phyloP scores from a whole-genome alignment of 148 eudicot genomes.

The Dianthus caryophyllus region DNA sequence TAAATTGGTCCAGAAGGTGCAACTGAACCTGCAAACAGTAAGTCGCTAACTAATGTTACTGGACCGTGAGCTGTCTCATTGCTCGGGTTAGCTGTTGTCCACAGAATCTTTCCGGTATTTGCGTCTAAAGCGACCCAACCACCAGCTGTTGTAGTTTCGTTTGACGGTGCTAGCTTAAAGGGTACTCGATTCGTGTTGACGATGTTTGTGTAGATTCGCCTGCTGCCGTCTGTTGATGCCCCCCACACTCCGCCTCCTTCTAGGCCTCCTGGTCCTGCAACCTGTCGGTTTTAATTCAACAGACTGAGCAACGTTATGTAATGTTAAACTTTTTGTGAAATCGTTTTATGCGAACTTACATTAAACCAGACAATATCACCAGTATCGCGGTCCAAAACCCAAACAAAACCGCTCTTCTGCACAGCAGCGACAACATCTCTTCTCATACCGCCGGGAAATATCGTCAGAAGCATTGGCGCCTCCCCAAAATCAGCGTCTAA shows the following conservation, averaged over 20 bases:
- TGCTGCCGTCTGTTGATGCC: conserved; percentile 60
- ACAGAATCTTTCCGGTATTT: conserved; percentile 39
- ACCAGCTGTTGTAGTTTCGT: conserved; percentile 41
- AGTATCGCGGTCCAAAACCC: conserved; percentile 59
- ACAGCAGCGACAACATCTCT: conserved; percentile 61
- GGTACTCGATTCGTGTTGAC: conserved; percentile 31
- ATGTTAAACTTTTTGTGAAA: neutral
- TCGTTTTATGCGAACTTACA: conserved; percentile 24
- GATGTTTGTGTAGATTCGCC: conserved; percentile 54
- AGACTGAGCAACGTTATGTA: too few relatives aligned
- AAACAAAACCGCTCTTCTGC: conserved; percentile 68
- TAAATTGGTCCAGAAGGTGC: conserved; percentile 53
- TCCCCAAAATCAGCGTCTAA: conserved; percentile 71
- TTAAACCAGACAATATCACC: conserved; percentile 58
- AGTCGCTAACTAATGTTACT: conserved; percentile 44
- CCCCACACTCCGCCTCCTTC: conserved; percentile 75
- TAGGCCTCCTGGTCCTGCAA: conserved; percentile 53
- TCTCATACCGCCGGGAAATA: conserved; percentile 14
- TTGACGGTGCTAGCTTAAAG: conserved; percentile 47
- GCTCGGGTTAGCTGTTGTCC: conserved; percentile 57
- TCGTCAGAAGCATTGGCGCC: conserved; percentile 62
- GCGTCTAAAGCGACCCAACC: conserved; percentile 65
- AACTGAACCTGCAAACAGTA: conserved; percentile 55
- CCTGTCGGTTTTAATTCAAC: conserved; percentile 3
- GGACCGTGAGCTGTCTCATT: conserved; percentile 46